phyloP scores from a whole-genome alignment of 2,329 filamentous ascomycete genomes.

The Hypoxylon rubiginosum region DNA sequence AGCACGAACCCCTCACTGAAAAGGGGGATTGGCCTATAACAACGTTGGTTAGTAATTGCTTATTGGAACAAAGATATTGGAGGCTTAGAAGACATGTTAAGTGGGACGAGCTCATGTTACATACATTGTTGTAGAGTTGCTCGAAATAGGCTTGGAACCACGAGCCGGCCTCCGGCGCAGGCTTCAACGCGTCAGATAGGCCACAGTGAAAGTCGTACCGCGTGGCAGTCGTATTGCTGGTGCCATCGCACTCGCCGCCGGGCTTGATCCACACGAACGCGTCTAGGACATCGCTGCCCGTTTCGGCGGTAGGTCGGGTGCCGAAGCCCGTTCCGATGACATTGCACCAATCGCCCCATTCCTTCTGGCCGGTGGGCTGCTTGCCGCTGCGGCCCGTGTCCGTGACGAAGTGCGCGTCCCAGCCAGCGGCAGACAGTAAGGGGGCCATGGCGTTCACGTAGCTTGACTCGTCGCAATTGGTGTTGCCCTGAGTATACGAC shows the following conservation, averaged over 20 bases:
- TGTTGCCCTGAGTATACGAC: constrained; percentile 59
- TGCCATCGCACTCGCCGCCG: constrained; percentile 63
- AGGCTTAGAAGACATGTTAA: neutral
- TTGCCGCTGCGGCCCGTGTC: constrained; percentile 53
- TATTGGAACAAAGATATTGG: neutral
- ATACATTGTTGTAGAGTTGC: constrained; percentile 64
- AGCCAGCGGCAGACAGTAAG: constrained; percentile 65
- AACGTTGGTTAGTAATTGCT: neutral
- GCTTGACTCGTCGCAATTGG: constrained; percentile 66
- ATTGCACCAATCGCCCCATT: constrained; percentile 75
- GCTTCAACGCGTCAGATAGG: constrained; percentile 66
- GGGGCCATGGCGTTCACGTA: constrained; percentile 75
- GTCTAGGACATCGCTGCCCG: constrained; percentile 66
- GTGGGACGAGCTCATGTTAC: neutral
- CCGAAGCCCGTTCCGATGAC: constrained; percentile 70
- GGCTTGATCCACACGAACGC: constrained; percentile 75
- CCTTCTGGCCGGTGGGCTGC: constrained; percentile 66
- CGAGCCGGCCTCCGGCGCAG: constrained; percentile 76
- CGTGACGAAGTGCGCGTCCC: constrained; percentile 56
- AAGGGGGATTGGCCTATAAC: constrained; percentile 63
- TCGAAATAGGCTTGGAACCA: constrained; percentile 76
- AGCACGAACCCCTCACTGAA: constrained; percentile 46
- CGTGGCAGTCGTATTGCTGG: constrained; percentile 57
- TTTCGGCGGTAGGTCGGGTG: constrained; percentile 65
- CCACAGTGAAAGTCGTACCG: constrained; percentile 70